Percentiles rank a stretch among this genome's conserved stretches.
These are phyloP conservation scores for Rosa multiflora DNA, from an alignment of 306 rosid genomes.

Conservation along the genomic window DNA sequence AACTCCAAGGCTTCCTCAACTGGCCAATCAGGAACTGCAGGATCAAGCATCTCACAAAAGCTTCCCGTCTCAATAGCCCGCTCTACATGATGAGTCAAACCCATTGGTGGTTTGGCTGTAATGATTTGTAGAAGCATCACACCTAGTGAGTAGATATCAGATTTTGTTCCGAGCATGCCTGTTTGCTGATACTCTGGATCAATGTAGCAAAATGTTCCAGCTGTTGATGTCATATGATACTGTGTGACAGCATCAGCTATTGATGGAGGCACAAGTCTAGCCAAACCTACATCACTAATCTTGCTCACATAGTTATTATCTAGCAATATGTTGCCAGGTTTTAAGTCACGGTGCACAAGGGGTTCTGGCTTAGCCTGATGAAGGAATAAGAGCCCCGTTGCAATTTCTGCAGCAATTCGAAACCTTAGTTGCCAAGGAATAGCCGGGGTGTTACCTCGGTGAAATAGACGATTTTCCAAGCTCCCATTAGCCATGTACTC, in stretches of 20 bases:
- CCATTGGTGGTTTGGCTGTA: conserved; percentile 29
- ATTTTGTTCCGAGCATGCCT: conserved; percentile 26
- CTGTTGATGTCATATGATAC: conserved; percentile 30
- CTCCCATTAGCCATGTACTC: conserved; percentile 58
- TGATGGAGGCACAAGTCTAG: conserved; percentile 25
- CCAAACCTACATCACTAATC: conserved; percentile 24
- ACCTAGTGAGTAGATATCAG: conserved; percentile 28
- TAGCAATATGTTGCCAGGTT: conserved; percentile 12
- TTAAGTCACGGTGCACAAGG: conserved; percentile 15
- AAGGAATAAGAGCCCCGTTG: conserved; percentile 22
- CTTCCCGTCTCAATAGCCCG: conserved; percentile 15
- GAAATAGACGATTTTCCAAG: conserved; percentile 51
- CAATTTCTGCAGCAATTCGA: conserved; percentile 20
- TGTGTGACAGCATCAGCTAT: conserved; percentile 21
- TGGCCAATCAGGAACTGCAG: conserved; percentile 22
- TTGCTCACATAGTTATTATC: conserved; percentile 10
- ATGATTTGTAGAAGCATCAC: conserved; percentile 27
- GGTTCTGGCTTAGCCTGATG: conserved; percentile 24
- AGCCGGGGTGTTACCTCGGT: conserved; percentile 27
- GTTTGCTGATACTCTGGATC: conserved; percentile 27
- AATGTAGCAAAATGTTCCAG: conserved; percentile 30
- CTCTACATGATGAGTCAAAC: conserved; percentile 19
- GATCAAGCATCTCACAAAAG: conserved; percentile 25
- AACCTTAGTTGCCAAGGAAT: conserved; percentile 44
- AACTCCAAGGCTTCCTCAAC: conserved; percentile 22